Conservation (phyloP, 768 basidiomycete species). For the Boletus reticulatus region DNA sequence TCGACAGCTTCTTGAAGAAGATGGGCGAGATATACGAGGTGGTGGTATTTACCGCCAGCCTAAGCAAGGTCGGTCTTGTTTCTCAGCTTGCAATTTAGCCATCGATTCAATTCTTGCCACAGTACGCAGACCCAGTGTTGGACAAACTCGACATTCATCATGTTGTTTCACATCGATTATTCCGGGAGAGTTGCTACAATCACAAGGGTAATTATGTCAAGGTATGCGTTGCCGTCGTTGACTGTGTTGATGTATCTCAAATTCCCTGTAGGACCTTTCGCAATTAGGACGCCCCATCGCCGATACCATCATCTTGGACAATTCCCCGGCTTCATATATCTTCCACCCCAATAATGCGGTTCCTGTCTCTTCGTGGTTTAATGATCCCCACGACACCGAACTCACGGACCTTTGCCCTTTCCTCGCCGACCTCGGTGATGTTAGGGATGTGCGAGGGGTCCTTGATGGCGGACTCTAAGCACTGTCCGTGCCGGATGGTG, state of each 20-base stretch:
- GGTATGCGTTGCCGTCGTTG: conserved; percentile 44
- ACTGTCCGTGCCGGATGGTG: conserved; percentile 18
- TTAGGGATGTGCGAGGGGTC: conserved; percentile 89
- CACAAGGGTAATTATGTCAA: conserved; percentile 99
- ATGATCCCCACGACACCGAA: conserved; percentile 97
- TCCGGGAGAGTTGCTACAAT: conserved; percentile 98
- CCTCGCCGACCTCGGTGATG: conserved; percentile 79
- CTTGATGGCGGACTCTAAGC: conserved; percentile 78
- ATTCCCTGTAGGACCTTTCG: conserved; percentile 79
- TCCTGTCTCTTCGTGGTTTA: conserved; percentile 99
- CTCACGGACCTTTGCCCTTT: conserved; percentile 95
- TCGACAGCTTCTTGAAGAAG: conserved; percentile 93
- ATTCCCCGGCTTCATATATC: conserved; percentile 98
- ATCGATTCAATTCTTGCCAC: conserved; percentile 11
- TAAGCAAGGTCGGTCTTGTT: conserved; percentile 77
- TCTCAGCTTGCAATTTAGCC: neutral
- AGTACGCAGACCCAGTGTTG: conserved; percentile 98
- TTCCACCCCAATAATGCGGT: conserved; percentile 99
- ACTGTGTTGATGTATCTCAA: neutral
- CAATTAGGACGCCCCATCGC: conserved; percentile 93
- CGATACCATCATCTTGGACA: conserved; percentile 97
- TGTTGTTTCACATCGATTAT: conserved; percentile 91
- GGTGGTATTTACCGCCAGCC: conserved; percentile 95
- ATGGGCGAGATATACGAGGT: conserved; percentile 99
- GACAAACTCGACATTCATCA: conserved; percentile 94